Base-by-base conservation (phyloP, 73 alveolate genomes). In the Breviolum minutum region DNA sequence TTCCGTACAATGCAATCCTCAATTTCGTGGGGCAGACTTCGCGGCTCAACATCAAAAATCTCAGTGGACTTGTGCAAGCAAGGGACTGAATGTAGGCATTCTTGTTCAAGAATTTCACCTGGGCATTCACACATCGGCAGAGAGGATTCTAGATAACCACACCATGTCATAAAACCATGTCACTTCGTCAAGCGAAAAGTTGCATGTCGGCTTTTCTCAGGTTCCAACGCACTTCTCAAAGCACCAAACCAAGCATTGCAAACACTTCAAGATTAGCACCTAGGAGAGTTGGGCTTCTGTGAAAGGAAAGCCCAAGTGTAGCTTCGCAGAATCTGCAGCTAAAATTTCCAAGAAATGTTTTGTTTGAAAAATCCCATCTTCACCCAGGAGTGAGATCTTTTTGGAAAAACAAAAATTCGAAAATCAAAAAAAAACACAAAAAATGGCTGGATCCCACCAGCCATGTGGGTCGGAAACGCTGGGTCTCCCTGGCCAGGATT, bases 31-130 rank as follows among this genome's bases (percentile, higher is more conserved):
- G 74, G 11, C 17, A 17, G 74, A 17, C 11, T 17, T 17, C 17
- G 74, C 74, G 24, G 74, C 24, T 13, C 74, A 66, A 11, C 11
- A 66, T 17, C 74, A 11, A 17, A 66, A 66, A 66, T 17, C 17
- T 60, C 13, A 63, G 81, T 71, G 81, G 29, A 20, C 81, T 8
- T 30, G 26, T 13, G 90, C n/a, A n/a, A n/a, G 63, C 77, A 17
- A 54, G 95, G 70, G 1, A 24, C 99, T 94, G 99, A 85, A 99
- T 99, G 99, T 99, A 99, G 26, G 99, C 99, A 81, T 99, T 99
- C 99, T 99, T 99, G 97, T 99, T 99, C 96, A 99, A 99, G 99
- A 87, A 99, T 99, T 99, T 99, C 96, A 99, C 99, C 90, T 88
- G 63, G 64, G 63, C 29, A n/a, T n/a, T n/a, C n/a, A 63, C 26